Percentiles rank a stretch among this genome's conserved stretches.
Evolutionary conservation across 2,329 filamentous ascomycete genomes (phyloP).

Genomic region (Tolypocladium inflatum): DNA sequence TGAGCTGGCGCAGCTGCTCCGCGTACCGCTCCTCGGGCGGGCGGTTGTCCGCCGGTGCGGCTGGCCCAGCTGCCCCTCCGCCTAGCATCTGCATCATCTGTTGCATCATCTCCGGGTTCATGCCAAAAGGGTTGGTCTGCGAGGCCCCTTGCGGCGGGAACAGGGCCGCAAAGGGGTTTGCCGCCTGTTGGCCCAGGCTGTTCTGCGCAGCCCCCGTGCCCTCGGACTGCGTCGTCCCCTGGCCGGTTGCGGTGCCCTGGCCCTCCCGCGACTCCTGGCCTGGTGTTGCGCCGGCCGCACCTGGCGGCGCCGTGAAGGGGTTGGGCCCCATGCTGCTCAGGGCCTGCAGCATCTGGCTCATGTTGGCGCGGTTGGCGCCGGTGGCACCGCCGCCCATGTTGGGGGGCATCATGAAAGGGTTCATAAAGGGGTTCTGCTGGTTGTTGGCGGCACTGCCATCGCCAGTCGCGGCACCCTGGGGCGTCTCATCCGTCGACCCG

Average conservation of each 20-base stretch:
- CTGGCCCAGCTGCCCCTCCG: constrained; percentile 22
- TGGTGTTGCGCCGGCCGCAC: constrained; percentile 11
- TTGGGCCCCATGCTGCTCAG: constrained; percentile 20
- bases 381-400: constrained; percentile 11
- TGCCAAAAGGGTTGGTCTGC: constrained; percentile 30
- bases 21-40: constrained; percentile 92
- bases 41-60: constrained; percentile 64
- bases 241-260: constrained; percentile 11
- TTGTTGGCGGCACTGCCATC: constrained; percentile 18
- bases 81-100: constrained; percentile 42
- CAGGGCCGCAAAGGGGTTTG: constrained; percentile 61
- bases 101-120: constrained; percentile 47
- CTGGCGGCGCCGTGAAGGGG: constrained; percentile 21
- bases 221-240: constrained; percentile 9
- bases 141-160: constrained; percentile 32
- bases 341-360: constrained; percentile 18
- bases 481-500: constrained; percentile 81
- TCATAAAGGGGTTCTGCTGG: constrained; percentile 34
- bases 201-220: constrained; percentile 14
- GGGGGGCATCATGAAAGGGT: constrained; percentile 20
- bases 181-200: constrained; percentile 26
- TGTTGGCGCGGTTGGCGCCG: constrained; percentile 8
- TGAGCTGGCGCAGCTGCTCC: constrained; percentile 81
- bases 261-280: constrained; percentile 14
- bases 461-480: constrained; percentile 33